Evolutionary conservation across 805 yeast species (phyloP).

Genomic region (Candida ascalaphidarum): DNA sequence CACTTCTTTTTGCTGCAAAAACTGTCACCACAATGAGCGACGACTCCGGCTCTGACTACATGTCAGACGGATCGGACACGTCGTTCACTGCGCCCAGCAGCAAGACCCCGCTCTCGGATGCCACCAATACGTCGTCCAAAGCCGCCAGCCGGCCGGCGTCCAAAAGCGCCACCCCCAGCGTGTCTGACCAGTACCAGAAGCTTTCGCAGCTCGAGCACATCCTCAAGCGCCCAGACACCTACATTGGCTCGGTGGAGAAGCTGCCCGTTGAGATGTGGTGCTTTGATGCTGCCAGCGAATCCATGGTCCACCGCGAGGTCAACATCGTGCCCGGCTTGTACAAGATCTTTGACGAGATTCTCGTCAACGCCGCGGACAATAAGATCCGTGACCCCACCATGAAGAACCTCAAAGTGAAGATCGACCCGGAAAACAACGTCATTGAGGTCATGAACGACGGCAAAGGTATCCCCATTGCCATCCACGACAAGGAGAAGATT

Average conservation of each 20-base stretch:
- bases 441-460: slow-evolving; percentile 90
- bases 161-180: slow-evolving; percentile 18
- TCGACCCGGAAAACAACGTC: slow-evolving; percentile 64
- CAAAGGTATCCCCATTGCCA: slow-evolving; percentile 89
- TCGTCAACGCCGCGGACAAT: slow-evolving; percentile 98
- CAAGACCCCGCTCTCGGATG: slow-evolving; percentile 2
- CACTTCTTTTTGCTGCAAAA: no score
- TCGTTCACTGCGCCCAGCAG: no score
- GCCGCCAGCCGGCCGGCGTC: no score
- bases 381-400: slow-evolving; percentile 89
- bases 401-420: slow-evolving; percentile 78
- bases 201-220: slow-evolving; percentile 94
- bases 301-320: slow-evolving; percentile 49
- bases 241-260: slow-evolving; percentile 89
- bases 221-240: slow-evolving; percentile 94
- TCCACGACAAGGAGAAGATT: slow-evolving; percentile 83
- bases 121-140: slow-evolving; percentile 8
- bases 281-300: slow-evolving; percentile 41
- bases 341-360: slow-evolving; percentile 93
- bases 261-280: slow-evolving; percentile 82
- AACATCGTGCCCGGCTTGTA: slow-evolving; percentile 91
- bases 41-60: no score
- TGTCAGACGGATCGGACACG: no score
- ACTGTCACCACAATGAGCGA: no score
- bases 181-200: slow-evolving; percentile 80